Evolutionary conservation across 805 yeast species (phyloP).

Genomic region (Ogataea kodamae): DNA sequence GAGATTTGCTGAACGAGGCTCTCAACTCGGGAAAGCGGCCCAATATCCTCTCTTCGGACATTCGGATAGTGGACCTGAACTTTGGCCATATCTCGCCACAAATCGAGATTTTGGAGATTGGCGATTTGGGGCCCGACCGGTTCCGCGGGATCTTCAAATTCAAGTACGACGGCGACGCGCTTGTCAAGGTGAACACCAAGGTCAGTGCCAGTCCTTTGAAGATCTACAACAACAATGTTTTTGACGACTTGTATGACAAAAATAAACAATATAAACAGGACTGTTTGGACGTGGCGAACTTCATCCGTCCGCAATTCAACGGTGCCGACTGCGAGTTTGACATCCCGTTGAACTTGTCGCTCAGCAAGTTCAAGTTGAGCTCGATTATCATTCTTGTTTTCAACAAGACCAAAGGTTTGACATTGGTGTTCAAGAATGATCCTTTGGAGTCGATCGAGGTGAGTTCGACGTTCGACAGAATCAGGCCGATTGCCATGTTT

Average conservation of each 20-base stretch:
- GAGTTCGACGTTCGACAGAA: conserved; percentile 80
- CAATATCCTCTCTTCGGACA: conserved; percentile 64
- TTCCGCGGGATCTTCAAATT: conserved; percentile 81
- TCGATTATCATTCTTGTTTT: conserved; percentile 86
- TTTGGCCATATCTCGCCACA: conserved; percentile 74
- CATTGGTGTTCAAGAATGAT: conserved; percentile 84
- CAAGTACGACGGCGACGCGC: conserved; percentile 72
- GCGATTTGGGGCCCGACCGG: conserved; percentile 71
- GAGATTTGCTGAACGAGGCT: conserved; percentile 64
- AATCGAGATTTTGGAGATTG: conserved; percentile 77
- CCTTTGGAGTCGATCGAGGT: conserved; percentile 82
- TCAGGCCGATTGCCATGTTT: conserved; percentile 78
- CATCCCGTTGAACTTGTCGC: conserved; percentile 71
- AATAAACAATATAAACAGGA: conserved; percentile 25
- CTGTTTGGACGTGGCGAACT: conserved; percentile 38
- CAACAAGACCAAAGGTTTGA: conserved; percentile 75
- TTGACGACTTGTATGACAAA: conserved; percentile 30
- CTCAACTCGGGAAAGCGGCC: conserved; percentile 72
- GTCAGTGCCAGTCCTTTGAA: conserved; percentile 83
- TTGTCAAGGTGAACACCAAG: conserved; percentile 68
- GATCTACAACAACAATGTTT: conserved; percentile 45
- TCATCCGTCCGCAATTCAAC: conserved; percentile 64
- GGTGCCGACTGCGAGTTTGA: conserved; percentile 66
- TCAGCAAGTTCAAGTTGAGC: conserved; percentile 66
- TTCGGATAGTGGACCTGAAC: conserved; percentile 62